Base-by-base conservation (phyloP, 768 basidiomycete genomes). In the Chalciporus sphaerocephalus region DNA sequence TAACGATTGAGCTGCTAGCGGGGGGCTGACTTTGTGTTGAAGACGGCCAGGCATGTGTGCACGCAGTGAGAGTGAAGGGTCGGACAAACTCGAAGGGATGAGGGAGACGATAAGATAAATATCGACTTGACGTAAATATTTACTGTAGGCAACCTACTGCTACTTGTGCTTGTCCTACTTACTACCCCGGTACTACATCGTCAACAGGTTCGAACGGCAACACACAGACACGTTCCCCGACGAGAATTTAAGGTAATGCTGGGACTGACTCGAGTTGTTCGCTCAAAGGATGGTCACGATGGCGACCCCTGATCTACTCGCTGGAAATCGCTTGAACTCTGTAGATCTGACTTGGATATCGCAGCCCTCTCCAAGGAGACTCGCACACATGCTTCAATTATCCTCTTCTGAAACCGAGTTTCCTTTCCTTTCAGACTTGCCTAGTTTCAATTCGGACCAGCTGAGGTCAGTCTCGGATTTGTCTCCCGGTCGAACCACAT, bases 21-120 rank as follows among this genome's bases (percentile, higher is more conserved):
- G 21, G 24, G 24, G 24, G 52, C 62, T 47, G 47, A 79, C 86
- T 70, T 79, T 87, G 69, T 85, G 58, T 59, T 78, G 74, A 57
- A 89, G 77, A 58, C 85, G 81, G 45, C 80, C 81, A 42, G 77
- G 56, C 85, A 87, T 87, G 52, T 46, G 1, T 32, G 7, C 6
- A 6, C n/a, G 15, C 30, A 32, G 30, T 15, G 30, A 32, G 4
- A n/a, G 23, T 27, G 21, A 44, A 33, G 39, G 24, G 27, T 21
- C 39, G 34, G n/a, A n/a, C n/a, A n/a, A n/a, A n/a, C n/a, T n/a
- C n/a, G n/a, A n/a, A n/a, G n/a, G n/a, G n/a, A n/a, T n/a, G n/a
- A n/a, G n/a, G n/a, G 13, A 24, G 16, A 21, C 38, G 50, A 48
- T 50, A 37, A 44, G 33, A 30, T n/a, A n/a, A n/a, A n/a, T 21